Conservation (phyloP, 257 asterid species). For the Capsicum chinense region DNA sequence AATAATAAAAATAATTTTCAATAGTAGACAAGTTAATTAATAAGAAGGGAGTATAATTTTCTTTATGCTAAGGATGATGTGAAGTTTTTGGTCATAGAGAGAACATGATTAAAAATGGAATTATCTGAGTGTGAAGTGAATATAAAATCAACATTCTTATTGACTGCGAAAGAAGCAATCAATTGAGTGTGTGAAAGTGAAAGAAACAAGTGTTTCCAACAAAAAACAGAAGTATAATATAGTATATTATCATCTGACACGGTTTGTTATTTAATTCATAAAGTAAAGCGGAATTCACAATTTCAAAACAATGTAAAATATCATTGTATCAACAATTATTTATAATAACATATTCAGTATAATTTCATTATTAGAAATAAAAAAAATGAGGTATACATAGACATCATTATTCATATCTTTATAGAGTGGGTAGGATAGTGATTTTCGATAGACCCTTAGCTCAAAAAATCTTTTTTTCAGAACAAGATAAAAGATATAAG, state of each 20-base stretch:
- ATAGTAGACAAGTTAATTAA: neutral
- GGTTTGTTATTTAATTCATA: neutral
- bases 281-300: neutral
- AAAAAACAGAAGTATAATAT: neutral
- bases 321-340: neutral
- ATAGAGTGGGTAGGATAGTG: no score
- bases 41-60: neutral
- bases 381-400: no score
- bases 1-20: no score
- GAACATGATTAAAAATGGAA: neutral
- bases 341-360: neutral
- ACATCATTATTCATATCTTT: no score
- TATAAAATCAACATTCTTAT: neutral
- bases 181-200: neutral
- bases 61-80: neutral
- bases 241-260: neutral
- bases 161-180: slow-evolving; percentile 13
- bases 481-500: no score
- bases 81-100: neutral
- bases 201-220: neutral
- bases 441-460: no score
- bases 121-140: slow-evolving; percentile 3
- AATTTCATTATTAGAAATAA: no score
- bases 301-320: neutral
- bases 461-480: no score